Conservation (phyloP, 805 yeast genomes). For the Debaryomyces tyrocola region DNA sequence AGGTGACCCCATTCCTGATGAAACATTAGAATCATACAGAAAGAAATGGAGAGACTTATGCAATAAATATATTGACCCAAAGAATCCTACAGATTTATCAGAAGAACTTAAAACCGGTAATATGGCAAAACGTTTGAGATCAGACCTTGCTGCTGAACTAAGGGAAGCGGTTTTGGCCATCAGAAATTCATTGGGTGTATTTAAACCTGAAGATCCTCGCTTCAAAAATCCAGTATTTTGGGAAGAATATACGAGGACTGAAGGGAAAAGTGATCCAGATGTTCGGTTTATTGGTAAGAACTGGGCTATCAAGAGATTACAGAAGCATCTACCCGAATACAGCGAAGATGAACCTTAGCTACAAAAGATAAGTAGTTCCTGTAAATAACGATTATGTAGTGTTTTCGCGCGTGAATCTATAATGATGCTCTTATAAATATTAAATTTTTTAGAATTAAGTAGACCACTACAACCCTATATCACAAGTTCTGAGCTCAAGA, state of each 20-base stretch:
- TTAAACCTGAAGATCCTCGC: slow-evolving; percentile 65
- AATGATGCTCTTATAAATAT: neutral
- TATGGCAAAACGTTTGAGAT: slow-evolving; percentile 66
- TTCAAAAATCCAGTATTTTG: slow-evolving; percentile 73
- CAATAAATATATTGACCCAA: slow-evolving; percentile 49
- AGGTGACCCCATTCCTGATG: slow-evolving; percentile 70
- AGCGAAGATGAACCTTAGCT: slow-evolving; percentile 10
- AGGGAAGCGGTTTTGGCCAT: slow-evolving; percentile 61
- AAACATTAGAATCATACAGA: slow-evolving; percentile 59
- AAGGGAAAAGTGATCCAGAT: slow-evolving; percentile 68
- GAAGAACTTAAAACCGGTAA: slow-evolving; percentile 61
- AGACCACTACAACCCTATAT: neutral
- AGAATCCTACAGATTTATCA: slow-evolving; percentile 58
- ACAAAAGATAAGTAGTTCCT: neutral
- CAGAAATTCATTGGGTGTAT: slow-evolving; percentile 37
- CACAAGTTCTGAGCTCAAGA: too few species aligned
- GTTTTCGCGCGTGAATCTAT: neutral
- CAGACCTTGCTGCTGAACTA: slow-evolving; percentile 65
- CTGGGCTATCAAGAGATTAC: slow-evolving; percentile 79
- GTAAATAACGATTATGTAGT: neutral
- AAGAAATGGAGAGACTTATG: slow-evolving; percentile 68
- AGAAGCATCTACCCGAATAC: slow-evolving; percentile 44
- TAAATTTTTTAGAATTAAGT: neutral
- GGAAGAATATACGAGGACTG: slow-evolving; percentile 62
- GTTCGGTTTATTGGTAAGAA: slow-evolving; percentile 73